Evolutionary conservation across 345 rosid species (phyloP), one percentile per base, ranked within the genome.

Genomic region (Viola odorata): DNA sequence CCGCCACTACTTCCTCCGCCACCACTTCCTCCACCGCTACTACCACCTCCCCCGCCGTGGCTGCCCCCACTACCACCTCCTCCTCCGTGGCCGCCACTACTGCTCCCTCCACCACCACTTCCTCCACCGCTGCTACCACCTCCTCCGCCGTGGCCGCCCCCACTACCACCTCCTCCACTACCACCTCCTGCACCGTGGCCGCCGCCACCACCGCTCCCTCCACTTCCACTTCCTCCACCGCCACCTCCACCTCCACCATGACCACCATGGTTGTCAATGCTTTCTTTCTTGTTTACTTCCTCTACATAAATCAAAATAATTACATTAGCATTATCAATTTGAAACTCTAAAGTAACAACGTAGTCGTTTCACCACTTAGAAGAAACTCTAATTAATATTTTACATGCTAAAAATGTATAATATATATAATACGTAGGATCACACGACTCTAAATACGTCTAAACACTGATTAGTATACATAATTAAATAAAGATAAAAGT

Each of bases 91-190:
- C 40, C 12, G 1, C 52, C 52, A 0, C 45, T 37, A 14, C 50
- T 13, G n/a, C 50, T 13, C 1, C 50, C 13, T 47, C 50, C 50
- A 8, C 50, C 50, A 0, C 56, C 37, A 5, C 50, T 6, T 14
- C 62, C 37, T 3, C 50, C 50, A 1, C 50, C 37, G 0, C 37
- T 12, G 1, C 50, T 12, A 13, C 62, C 50, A 5, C 37, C 36
- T 41, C 62, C 56, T n/a, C 56, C 56, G 0, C 60, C 60, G 1
- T 15, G 45, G 8, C 60, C 60, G 60, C 44, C 60, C 0, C 50
- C 50, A 6, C 50, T 47, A 0, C 50, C 50, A 11, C 50, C 13
- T 10, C 50, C 50, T 9, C 50, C 13, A 16, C 12, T 1, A 8
- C 38, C 37, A 0, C 36, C 44, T 8, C 42, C 60, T 13, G 3